A percentile compares a stretch with the other conserved stretches of the same genome.
phyloP scores from a whole-genome alignment of 345 rosid species.

The Linum lewisii region DNA sequence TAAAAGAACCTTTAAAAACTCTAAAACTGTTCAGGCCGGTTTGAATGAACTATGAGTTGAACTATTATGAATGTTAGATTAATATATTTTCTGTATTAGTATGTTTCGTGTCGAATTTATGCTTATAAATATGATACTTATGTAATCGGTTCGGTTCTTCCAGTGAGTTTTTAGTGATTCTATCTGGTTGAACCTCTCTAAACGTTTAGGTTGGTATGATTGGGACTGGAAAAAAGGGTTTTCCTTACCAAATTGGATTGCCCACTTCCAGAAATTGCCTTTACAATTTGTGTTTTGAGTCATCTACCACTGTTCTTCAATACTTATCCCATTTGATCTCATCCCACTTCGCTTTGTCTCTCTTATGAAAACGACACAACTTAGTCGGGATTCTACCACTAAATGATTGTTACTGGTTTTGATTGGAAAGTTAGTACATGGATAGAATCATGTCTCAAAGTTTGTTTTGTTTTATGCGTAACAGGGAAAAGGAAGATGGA shows the following conservation, averaged over 20 bases:
- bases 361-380: background rate
- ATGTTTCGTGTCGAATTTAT: no score
- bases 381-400: background rate
- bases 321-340: background rate
- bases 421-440: background rate
- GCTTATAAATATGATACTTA: no score
- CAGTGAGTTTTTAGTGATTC: no score
- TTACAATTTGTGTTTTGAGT: background rate
- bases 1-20: no score
- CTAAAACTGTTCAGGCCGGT: no score
- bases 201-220: background rate
- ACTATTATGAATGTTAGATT: no score
- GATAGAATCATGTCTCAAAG: background rate
- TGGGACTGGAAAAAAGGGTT: background rate
- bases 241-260: background rate
- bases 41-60: no score
- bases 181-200: no score
- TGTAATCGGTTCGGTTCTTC: no score
- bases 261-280: background rate
- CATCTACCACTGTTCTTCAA: background rate
- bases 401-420: background rate
- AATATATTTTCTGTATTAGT: no score
- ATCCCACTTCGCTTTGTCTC: background rate
- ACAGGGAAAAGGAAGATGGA: constrained; percentile 75
- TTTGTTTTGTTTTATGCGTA: constrained; percentile 14